Percentiles rank a stretch among this genome's conserved stretches.
phyloP scores from a whole-genome alignment of 371 early-diverging fungal genomes.

The Mortierella sp. region DNA sequence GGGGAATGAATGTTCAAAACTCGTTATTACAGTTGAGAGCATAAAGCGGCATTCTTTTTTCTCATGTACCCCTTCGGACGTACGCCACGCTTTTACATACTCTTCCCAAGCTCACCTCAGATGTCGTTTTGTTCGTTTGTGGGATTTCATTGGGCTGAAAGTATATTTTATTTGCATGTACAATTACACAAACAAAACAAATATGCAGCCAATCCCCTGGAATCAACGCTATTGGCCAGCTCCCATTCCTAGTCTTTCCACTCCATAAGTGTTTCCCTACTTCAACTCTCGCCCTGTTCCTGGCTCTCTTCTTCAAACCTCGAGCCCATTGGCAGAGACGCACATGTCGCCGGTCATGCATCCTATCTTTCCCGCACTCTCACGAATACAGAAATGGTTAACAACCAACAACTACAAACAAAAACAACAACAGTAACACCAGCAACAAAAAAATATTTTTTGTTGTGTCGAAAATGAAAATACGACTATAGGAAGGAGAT shows the following conservation, averaged over 20 bases:
- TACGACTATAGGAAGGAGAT: neutral
- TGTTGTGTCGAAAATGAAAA: no score
- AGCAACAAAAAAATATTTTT: no score
- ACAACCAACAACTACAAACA: neutral
- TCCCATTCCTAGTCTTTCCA: constrained; percentile 5
- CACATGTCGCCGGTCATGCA: neutral
- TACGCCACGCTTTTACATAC: constrained; percentile 40
- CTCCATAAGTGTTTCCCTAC: neutral
- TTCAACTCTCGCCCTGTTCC: neutral
- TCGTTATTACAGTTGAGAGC: neutral
- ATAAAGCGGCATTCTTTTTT: neutral
- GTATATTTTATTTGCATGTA: no score
- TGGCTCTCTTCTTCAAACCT: neutral
- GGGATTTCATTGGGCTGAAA: constrained; percentile 8
- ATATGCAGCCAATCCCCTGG: constrained; percentile 6
- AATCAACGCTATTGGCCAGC: constrained; percentile 8
- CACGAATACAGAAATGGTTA: neutral
- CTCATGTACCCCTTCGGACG: constrained; percentile 47
- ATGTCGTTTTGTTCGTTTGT: constrained; percentile 7
- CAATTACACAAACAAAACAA: constrained; percentile 12
- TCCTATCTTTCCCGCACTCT: neutral
- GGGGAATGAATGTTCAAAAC: no score
- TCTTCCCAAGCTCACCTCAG: neutral
- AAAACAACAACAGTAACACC: neutral
- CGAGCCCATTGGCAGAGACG: neutral